These are phyloP conservation scores for Didymella arachidicola DNA, from an alignment of 2,329 filamentous ascomycete species.

Conservation along the genomic window DNA sequence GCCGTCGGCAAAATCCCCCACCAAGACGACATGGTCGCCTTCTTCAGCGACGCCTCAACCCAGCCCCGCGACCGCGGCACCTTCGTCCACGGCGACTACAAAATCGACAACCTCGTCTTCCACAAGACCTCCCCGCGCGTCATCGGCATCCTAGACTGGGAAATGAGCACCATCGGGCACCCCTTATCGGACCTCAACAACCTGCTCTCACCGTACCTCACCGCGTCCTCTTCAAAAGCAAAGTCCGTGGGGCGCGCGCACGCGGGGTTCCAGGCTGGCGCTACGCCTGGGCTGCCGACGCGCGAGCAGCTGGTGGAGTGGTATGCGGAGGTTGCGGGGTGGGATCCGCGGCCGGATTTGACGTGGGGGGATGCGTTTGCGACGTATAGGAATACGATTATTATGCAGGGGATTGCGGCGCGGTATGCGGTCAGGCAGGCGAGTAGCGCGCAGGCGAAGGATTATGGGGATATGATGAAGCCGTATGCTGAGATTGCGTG, in stretches of 20 bases:
- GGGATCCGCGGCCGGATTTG: slow-evolving; percentile 69
- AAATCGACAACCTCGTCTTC: slow-evolving; percentile 74
- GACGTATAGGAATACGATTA: slow-evolving; percentile 66
- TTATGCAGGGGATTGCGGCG: slow-evolving; percentile 91
- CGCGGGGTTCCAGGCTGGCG: slow-evolving; percentile 66
- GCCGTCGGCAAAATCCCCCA: slow-evolving; percentile 84
- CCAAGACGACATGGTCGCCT: slow-evolving; percentile 79
- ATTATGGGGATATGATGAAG: slow-evolving; percentile 73
- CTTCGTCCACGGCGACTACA: slow-evolving; percentile 94
- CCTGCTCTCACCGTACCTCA: slow-evolving; percentile 63
- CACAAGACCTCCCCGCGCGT: slow-evolving; percentile 87
- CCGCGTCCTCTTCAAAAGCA: slow-evolving; percentile 50
- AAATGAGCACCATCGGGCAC: slow-evolving; percentile 98
- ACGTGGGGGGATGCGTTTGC: slow-evolving; percentile 71
- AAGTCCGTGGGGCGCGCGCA: slow-evolving; percentile 52
- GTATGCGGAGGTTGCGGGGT: slow-evolving; percentile 74
- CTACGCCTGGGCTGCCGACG: slow-evolving; percentile 71
- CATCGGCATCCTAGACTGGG: slow-evolving; percentile 89
- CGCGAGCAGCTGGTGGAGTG: slow-evolving; percentile 67
- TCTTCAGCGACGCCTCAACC: slow-evolving; percentile 73
- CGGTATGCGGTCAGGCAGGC: slow-evolving; percentile 85
- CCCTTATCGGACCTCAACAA: slow-evolving; percentile 91
- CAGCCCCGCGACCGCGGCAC: slow-evolving; percentile 81
- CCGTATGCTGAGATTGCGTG: slow-evolving; percentile 82
- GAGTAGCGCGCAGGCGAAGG: slow-evolving; percentile 80